Evolutionary conservation across 2,329 filamentous ascomycete genomes (phyloP), one percentile per base, ranked within the genome.

Genomic region (Helotiales sp.): DNA sequence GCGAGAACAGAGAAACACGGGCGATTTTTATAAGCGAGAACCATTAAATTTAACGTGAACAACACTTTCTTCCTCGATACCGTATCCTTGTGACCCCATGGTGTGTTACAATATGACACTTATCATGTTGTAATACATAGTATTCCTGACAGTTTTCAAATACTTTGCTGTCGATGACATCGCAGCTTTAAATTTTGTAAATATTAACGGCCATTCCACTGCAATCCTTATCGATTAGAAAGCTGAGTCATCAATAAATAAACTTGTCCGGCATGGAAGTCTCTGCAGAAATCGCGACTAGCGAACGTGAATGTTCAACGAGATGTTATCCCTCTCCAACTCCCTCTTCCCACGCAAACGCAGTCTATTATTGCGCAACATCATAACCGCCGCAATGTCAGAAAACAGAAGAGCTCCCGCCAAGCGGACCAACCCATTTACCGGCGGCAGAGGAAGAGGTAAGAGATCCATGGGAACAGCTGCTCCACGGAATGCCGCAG

Each of bases 351-450:
- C 55, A 31, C 40, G 62, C 33, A 60, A 47, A 51, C 60, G 61
- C 52, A 66, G 48, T 33, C 48, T 42, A 50, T 33, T 65, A 49
- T 36, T 67, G 38, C 61, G 53, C 38, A 62, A 46, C 31, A 30
- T 66, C 38, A 57, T 63, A 48, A 61, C 53, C 50, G 47, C 60
- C 58, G 59, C 62, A 15, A 69, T 68, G 64, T 58, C 65, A 9
- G 19, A 44, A 50, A 44, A 59, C 44, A 65, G 65, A 17, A 66
- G 50, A 57, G 42, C 42, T 22, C 51, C 65, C 22, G 61, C 59
- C 52, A 64, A 61, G 54, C 56, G 63, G 58, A 19, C n/a, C n/a
- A 63, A 63, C 40, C 62, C 60, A 10, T 61, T 62, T 49, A 59
- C 60, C 7, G 25, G 27, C 3, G 40, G 40, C 13, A 25, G 7